Base-by-base conservation (phyloP, 1,284 basidiomycete species). In the Laetiporus sulphureus region DNA sequence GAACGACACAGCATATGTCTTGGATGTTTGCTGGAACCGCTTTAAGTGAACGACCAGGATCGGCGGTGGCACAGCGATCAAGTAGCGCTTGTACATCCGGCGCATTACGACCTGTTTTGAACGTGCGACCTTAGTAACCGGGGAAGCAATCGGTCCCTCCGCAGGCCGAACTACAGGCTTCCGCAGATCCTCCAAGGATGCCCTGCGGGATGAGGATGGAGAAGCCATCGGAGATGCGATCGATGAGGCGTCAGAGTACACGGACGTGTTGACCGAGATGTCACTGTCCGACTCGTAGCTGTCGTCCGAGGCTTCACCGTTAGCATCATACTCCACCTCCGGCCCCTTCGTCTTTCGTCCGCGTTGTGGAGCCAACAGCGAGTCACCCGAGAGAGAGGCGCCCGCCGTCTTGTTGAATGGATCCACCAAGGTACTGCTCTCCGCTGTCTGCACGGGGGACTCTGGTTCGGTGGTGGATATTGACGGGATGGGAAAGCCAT, bases 41-140 rank as follows among this genome's bases (percentile, higher is more conserved):
- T 96, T 97, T 38, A 96, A 73, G 54, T 97, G 93, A 47, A 97
- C 78, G 40, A 95, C 88, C 44, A 97, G 76, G 22, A 96, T 77
- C 0, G 91, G 90, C 0, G 93, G 93, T 1, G 90, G 83, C 1
- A 75, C 77, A 4, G 85, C 78, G 55, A 97, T 89, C 46, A 97
- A 79, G 62, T 95, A 97, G 6, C 93, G 84, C 65, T 97, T 97
- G 67, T 90, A 91, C 12, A 91, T 91, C 5, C 87, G 73, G 2
- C 89, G 79, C 59, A 86, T 72, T 38, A 95, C 70, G 43, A 82
- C 74, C 33, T 80, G 80, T 49, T 83, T 79, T 3, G 75, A 66
- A 50, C 63, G 61, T 8, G 67, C 65, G 4, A 67, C 46, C 24
- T 60, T 59, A 4, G 51, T 32, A 0, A 53, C 46, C 18, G 60